Conservation (phyloP, 2,329 filamentous ascomycete species). For the Ophiobolus disseminans region DNA sequence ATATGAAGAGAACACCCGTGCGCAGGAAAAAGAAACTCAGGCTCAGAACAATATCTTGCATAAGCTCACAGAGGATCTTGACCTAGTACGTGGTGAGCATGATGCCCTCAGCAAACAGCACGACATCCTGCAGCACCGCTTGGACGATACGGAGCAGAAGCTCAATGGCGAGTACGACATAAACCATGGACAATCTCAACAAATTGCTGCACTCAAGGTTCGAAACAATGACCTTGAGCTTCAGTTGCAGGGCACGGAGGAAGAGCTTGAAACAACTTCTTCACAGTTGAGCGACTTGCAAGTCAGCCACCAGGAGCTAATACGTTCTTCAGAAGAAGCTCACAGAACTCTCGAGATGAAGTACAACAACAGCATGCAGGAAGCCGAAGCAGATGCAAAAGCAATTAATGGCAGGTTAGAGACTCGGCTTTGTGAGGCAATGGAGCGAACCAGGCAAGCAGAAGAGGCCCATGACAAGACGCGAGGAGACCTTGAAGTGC, state of each 20-base stretch:
- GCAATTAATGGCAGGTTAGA: slow-evolving; percentile 24
- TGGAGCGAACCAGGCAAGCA: slow-evolving; percentile 8
- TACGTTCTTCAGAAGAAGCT: slow-evolving; percentile 23
- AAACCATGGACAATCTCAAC: slow-evolving; percentile 17
- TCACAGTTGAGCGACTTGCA: slow-evolving; percentile 26
- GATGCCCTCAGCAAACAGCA: slow-evolving; percentile 24
- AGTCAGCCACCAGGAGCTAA: slow-evolving; percentile 25
- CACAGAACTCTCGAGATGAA: slow-evolving; percentile 24
- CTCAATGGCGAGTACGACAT: slow-evolving; percentile 30
- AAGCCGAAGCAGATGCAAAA: slow-evolving; percentile 16
- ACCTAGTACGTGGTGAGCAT: slow-evolving; percentile 9
- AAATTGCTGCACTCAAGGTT: slow-evolving; percentile 31
- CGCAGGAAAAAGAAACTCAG: slow-evolving; percentile 10
- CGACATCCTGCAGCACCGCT: slow-evolving; percentile 42
- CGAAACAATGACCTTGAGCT: slow-evolving; percentile 24
- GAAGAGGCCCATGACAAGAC: slow-evolving; percentile 20
- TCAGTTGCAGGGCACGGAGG: slow-evolving; percentile 25
- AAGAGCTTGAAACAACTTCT: slow-evolving; percentile 20
- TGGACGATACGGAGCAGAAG: slow-evolving; percentile 27
- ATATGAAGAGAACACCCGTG: slow-evolving; percentile 23
- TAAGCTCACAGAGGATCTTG: slow-evolving; percentile 7
- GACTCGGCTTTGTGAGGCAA: slow-evolving; percentile 21
- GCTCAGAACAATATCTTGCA: slow-evolving; percentile 13
- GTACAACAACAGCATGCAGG: slow-evolving; percentile 24
- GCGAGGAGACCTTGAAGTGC: slow-evolving; percentile 19